phyloP scores from a whole-genome alignment of 2,329 filamentous ascomycete species.

The Botrytis squamosa region DNA sequence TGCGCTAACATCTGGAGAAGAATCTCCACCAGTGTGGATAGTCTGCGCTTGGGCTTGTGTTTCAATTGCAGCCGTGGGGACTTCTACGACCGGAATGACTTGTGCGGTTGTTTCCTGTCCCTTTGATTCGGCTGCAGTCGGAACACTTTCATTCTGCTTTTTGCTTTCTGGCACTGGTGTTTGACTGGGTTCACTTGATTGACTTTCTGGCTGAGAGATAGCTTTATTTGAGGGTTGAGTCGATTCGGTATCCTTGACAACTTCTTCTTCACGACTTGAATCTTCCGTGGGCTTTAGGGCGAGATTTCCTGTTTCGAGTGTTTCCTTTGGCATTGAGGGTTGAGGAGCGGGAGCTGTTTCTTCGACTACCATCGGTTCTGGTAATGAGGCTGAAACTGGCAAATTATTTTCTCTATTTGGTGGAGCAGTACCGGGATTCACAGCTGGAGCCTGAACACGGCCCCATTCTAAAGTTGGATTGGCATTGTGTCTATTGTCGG shows the following conservation, averaged over 20 bases:
- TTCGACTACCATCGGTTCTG: not conserved
- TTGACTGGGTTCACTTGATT: not conserved
- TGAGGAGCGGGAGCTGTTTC: not conserved
- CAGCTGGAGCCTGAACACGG: not conserved
- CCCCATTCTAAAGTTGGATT: not conserved
- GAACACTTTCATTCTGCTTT: not conserved
- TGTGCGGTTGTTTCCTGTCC: not conserved
- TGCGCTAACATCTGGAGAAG: not conserved
- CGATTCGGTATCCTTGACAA: not conserved
- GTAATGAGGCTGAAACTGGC: not conserved
- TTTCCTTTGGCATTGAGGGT: not conserved
- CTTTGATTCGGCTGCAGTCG: not conserved
- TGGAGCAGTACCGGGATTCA: not conserved
- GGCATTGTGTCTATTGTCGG: not conserved
- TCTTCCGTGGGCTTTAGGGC: not conserved
- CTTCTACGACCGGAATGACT: conserved; percentile 4
- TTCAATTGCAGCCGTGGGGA: not conserved
- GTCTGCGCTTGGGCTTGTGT: not conserved
- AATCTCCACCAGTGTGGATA: not conserved
- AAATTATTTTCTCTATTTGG: not conserved
- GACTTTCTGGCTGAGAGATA: not conserved
- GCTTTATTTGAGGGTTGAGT: not conserved
- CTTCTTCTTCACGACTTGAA: not conserved
- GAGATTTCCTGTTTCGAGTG: not conserved
- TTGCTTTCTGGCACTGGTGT: not conserved